Conservation (phyloP, 169 alveolate genomes). For the Besnoitia besnoiti region DNA sequence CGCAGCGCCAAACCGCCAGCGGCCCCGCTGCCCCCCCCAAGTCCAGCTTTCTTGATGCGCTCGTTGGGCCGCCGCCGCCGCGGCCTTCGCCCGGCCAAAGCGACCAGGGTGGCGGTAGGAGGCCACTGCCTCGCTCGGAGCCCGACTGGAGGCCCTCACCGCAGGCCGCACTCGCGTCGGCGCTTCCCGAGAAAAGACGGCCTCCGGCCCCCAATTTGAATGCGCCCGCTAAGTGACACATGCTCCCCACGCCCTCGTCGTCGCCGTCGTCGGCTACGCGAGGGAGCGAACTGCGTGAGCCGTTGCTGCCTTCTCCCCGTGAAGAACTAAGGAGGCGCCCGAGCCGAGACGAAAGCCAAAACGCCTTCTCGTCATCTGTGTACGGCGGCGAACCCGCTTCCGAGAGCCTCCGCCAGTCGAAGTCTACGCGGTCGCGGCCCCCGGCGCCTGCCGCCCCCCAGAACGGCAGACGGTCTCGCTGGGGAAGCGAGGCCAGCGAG, state of each 20-base stretch:
- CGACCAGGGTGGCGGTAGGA: neutral
- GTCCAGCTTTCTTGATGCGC: neutral
- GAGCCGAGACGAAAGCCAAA: neutral
- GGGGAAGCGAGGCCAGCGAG: neutral
- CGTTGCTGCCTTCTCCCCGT: neutral
- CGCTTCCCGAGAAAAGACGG: neutral
- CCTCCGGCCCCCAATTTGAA: neutral
- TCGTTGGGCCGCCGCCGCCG: neutral
- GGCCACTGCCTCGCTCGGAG: neutral
- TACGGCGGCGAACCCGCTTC: neutral
- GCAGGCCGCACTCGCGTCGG: neutral
- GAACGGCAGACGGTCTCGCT: neutral
- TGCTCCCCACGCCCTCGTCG: neutral
- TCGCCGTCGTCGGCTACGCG: neutral
- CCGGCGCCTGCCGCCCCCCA: neutral
- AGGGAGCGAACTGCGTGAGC: neutral
- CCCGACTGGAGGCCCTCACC: neutral
- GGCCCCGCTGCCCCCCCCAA: neutral
- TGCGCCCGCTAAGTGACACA: neutral
- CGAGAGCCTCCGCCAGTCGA: neutral
- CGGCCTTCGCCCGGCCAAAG: neutral
- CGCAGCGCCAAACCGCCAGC: neutral
- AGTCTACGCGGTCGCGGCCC: neutral
- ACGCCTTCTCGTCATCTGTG: neutral
- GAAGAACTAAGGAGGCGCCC: neutral